A percentile compares a stretch with the other conserved stretches of the same genome.
phyloP scores from a whole-genome alignment of 2,329 filamentous ascomycete genomes.

The Pestalotiopsis sp. region DNA sequence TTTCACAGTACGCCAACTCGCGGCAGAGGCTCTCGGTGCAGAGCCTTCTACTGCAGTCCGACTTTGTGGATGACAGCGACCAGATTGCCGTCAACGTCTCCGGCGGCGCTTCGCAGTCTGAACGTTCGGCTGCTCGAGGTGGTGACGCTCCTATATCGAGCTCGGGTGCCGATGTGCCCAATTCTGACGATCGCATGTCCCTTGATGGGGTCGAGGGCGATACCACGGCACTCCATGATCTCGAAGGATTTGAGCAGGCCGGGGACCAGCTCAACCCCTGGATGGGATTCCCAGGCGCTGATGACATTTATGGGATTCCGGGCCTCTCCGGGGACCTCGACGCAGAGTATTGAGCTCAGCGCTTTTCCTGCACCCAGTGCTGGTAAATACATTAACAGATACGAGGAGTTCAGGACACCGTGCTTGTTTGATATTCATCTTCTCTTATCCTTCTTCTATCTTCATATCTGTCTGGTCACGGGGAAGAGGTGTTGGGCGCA shows the following conservation, averaged over 20 bases:
- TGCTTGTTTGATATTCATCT: too few relatives aligned
- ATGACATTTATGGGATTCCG: constrained; percentile 9
- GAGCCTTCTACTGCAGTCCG: constrained; percentile 38
- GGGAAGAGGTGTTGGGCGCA: too few relatives aligned
- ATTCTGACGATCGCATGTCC: constrained; percentile 7
- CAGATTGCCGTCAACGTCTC: constrained; percentile 23
- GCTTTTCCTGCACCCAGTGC: background rate
- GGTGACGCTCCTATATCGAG: background rate
- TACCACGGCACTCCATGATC: background rate
- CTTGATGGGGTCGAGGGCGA: constrained; percentile 1
- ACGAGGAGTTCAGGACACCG: background rate
- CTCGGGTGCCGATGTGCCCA: background rate
- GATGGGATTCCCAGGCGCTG: constrained; percentile 11
- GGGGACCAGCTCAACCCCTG: constrained; percentile 5
- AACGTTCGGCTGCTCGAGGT: background rate
- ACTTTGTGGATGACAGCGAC: constrained; percentile 39
- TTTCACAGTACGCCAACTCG: constrained; percentile 29
- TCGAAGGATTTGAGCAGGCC: background rate
- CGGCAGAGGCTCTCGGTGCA: constrained; percentile 39
- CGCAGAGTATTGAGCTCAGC: background rate
- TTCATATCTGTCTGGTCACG: too few relatives aligned
- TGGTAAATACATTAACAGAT: background rate
- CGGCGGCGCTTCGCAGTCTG: background rate
- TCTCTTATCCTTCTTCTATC: too few relatives aligned
- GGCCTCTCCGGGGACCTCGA: constrained; percentile 7